These are phyloP conservation scores for Gossypium gossypioides DNA, from an alignment of 441 rosid species.

Conservation along the genomic window DNA sequence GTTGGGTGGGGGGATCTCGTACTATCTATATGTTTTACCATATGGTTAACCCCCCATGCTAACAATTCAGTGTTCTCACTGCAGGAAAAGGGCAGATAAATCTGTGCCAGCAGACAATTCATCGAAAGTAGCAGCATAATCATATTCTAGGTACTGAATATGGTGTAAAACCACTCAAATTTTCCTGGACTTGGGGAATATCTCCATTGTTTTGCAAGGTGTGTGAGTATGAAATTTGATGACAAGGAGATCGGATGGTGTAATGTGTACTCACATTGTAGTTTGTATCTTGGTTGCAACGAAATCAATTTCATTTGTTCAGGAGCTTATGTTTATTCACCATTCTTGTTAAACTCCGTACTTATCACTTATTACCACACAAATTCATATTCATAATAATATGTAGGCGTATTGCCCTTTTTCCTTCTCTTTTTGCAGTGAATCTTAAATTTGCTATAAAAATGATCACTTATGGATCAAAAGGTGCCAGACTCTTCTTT, in stretches of 20 bases:
- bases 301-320: not conserved
- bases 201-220: not conserved
- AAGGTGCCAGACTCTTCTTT: not conserved
- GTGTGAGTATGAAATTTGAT: not conserved
- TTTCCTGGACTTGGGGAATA: not conserved
- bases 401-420: not conserved
- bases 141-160: slow-evolving; percentile 8
- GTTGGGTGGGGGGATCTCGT: too few species aligned
- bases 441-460: not conserved
- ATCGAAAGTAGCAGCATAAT: slow-evolving; percentile 16
- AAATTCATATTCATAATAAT: not conserved
- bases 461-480: not conserved
- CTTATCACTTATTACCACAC: not conserved
- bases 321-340: not conserved
- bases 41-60: not conserved
- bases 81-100: slow-evolving; percentile 28
- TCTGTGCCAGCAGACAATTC: not conserved
- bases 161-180: too few species aligned
- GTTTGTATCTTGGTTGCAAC: not conserved
- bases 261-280: not conserved
- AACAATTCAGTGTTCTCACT: not conserved
- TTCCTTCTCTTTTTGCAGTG: not conserved
- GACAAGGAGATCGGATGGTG: not conserved
- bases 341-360: not conserved
- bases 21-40: too few species aligned